Evolutionary conservation across 1,139 yeast species (phyloP), one percentile per base, ranked within the genome.

Genomic region (Pichia sp.): DNA sequence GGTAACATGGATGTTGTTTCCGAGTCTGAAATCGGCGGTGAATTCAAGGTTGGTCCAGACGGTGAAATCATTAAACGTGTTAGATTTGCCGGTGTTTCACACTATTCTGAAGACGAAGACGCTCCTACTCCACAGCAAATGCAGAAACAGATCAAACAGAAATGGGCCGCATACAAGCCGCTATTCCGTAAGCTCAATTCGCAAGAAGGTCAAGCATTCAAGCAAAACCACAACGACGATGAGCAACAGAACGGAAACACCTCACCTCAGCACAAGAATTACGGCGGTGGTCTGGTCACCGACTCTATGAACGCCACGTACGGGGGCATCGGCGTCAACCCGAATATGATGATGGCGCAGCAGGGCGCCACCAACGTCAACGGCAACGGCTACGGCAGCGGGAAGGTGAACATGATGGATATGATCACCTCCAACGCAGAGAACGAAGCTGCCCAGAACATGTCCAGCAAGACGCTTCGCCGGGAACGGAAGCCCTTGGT

Each of bases 161-260:
- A 60, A 40, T 62, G 66, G 66, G 73, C 64, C 6, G 54, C 59
- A 1, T 61, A 60, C 31, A 60, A 60, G 31, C 65, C 66, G 11
- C 46, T 53, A 15, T 60, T 61, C 39, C 51, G 65, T 19, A 56
- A 69, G 51, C 65, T 77, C 43, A 74, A 76, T 57, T 68, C 71
- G 27, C 82, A 79, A 54, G 83, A 78, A 57, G 79, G 83, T 48
- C 54, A 73, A 53, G 72, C 73, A n/a, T 77, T 77, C 55, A 70
- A 67, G 46, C 67, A 67, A 32, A 69, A 54, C 17, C 43, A 40
- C 61, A 35, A 45, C 15, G 40, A 39, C 4, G 63, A 60, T 7
- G 24, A 11, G 5, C 10, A 28, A 8, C 9, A 28, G 9, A n/a
- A n/a, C 14, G 14, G 12, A 12, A 28, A 4, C 14, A 15, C 15